phyloP scores from a whole-genome alignment of 2,329 filamentous ascomycete genomes.

The Alternaria gansuensis region DNA sequence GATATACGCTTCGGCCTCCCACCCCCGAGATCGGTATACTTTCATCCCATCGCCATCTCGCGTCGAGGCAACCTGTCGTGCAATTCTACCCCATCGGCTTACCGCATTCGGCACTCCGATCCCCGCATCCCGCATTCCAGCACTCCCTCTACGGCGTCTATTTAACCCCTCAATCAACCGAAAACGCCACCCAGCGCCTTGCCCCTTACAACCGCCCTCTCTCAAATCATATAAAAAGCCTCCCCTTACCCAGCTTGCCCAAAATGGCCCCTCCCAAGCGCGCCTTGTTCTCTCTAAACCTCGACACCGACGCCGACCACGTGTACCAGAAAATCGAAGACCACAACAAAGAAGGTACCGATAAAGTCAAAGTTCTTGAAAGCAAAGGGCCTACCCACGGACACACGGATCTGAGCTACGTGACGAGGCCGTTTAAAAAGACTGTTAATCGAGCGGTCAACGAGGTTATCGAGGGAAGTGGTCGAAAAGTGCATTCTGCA shows the following conservation, averaged over 20 bases:
- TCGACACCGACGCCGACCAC: constrained; percentile 53
- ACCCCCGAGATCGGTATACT: constrained; percentile 10
- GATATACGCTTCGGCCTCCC: constrained; percentile 16
- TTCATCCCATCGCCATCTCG: constrained; percentile 6
- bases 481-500: constrained; percentile 34
- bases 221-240: constrained; percentile 18
- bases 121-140: constrained; percentile 28
- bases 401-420: constrained; percentile 44
- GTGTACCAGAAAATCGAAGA: constrained; percentile 51
- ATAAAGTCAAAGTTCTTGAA: constrained; percentile 49
- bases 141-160: constrained; percentile 18
- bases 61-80: constrained; percentile 14
- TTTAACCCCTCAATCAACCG: constrained; percentile 33
- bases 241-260: constrained; percentile 6
- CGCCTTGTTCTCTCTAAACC: constrained; percentile 51
- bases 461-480: constrained; percentile 40
- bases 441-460: constrained; percentile 45
- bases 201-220: not conserved
- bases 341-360: constrained; percentile 44
- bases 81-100: constrained; percentile 35
- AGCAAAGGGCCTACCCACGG: constrained; percentile 46
- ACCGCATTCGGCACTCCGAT: constrained; percentile 34
- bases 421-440: constrained; percentile 52
- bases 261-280: constrained; percentile 42
- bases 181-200: constrained; percentile 1